Conservation (phyloP, 768 basidiomycete genomes). For the Suillus occidentalis region DNA sequence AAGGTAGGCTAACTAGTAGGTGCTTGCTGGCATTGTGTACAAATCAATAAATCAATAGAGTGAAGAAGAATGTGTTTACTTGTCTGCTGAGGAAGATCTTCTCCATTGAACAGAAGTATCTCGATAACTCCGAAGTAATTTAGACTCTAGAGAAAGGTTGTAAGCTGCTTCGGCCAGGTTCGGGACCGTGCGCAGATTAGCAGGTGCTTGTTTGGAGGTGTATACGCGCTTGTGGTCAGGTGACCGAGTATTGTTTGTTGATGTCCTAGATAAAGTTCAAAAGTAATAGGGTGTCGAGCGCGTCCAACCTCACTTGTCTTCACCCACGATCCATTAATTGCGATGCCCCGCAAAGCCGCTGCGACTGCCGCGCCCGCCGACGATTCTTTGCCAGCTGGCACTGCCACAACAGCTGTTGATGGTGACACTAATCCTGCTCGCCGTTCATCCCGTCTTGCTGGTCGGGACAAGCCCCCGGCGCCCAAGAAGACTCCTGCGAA, state of each 20-base stretch:
- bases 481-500: constrained; percentile 65
- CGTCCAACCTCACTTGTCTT: constrained; percentile 25
- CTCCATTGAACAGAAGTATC: background rate
- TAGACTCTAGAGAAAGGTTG: background rate
- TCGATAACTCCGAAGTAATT: background rate
- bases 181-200: constrained; percentile 20
- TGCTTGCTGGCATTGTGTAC: background rate
- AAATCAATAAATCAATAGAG: background rate
- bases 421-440: constrained; percentile 47
- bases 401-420: constrained; percentile 25
- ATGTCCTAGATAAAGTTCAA: constrained; percentile 35
- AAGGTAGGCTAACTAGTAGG: background rate
- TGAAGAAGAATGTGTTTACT: background rate
- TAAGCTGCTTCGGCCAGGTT: background rate
- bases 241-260: constrained; percentile 37
- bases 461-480: constrained; percentile 55
- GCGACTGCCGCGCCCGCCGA: constrained; percentile 41
- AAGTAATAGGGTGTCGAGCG: constrained; percentile 28
- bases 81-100: background rate
- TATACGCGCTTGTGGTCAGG: constrained; percentile 34
- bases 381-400: background rate
- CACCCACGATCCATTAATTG: constrained; percentile 11
- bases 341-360: constrained; percentile 74
- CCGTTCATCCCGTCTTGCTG: constrained; percentile 76
- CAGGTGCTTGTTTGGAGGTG: constrained; percentile 23